A percentile compares a stretch with the other conserved stretches of the same genome.
Conservation (phyloP, 1,284 basidiomycete species). For the Trametes pubescens region DNA sequence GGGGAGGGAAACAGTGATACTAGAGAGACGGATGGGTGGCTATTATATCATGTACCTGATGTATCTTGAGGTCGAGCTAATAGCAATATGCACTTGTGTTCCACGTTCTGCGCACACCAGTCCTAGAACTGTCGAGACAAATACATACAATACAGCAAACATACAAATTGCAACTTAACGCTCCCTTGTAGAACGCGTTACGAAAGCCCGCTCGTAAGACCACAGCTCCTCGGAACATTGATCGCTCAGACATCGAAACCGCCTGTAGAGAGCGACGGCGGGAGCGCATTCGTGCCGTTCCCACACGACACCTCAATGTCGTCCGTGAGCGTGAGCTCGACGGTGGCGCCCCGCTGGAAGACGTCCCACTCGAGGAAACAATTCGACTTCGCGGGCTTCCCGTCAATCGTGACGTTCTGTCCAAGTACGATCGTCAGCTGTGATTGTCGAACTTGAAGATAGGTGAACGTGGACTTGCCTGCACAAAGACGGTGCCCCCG, state of each 20-base stretch:
- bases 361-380: slow-evolving; percentile 71
- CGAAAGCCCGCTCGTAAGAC: background rate
- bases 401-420: slow-evolving; percentile 64
- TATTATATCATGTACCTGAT: no score
- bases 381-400: slow-evolving; percentile 61
- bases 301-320: slow-evolving; percentile 58
- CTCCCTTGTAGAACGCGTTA: background rate
- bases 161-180: background rate
- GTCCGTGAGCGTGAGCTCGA: slow-evolving; percentile 59
- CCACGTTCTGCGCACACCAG: no score
- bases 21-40: no score
- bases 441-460: background rate
- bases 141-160: no score
- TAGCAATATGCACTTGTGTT: no score
- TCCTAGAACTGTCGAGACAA: no score
- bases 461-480: slow-evolving; percentile 45
- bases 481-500: slow-evolving; percentile 63
- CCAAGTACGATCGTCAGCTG: background rate
- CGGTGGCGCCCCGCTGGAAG: slow-evolving; percentile 57
- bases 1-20: no score
- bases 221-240: no score
- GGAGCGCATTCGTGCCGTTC: slow-evolving; percentile 52
- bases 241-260: slow-evolving; percentile 45
- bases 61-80: no score
- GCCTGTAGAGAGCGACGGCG: slow-evolving; percentile 68